Base-by-base conservation (phyloP, 2,329 filamentous ascomycete genomes). In the Ascochyta clinopodiicola region DNA sequence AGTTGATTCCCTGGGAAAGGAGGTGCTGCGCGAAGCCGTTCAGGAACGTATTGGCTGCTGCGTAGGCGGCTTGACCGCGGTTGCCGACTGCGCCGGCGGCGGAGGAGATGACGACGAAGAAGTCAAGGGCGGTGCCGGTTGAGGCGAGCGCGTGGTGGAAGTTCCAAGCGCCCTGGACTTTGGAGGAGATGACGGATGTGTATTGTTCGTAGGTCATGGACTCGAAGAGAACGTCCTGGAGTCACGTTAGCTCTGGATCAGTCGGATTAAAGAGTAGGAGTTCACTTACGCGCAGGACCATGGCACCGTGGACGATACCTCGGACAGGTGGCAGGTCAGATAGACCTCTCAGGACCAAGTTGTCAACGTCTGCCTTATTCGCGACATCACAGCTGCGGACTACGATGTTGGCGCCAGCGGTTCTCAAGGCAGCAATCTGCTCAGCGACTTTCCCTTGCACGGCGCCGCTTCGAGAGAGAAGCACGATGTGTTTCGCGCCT, bases 81-180 rank as follows among this genome's bases (percentile, higher is more conserved):
- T 62, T 65, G 6, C 67, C 67, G 57, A 66, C 47, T 2, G 66
- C 50, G 21, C 51, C 47, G 0, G 61, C 51, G 4, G 67, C 56
- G 0, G 73, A 77, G 1, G 74, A 77, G 40, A 73, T 68, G n/a
- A 74, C 44, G 39, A 78, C 61, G 58, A 79, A 77, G 60, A 77
- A 78, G 32, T 78, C 75, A 2, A 78, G 63, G 0, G 67, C 42
- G 3, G 22, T 38, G n/a, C 15, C 9, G 4, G 9, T 19, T 17
- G 40, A 36, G 2, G 57, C 43, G 2, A 64, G 47, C 3, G 40
- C 29, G 6, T 42, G 10, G 55, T 65, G 51, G 19, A 65, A 32
- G 44, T 63, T 63, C 51, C 54, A 57, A 1, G 60, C 40, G 9
- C 56, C 59, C 2, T 55, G 19, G 6, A 59, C 39, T 32, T 68